A percentile compares a stretch with the other conserved stretches of the same genome.
Evolutionary conservation across 2,329 filamentous ascomycete genomes (phyloP).

Genomic region (Aspergillus sp.): DNA sequence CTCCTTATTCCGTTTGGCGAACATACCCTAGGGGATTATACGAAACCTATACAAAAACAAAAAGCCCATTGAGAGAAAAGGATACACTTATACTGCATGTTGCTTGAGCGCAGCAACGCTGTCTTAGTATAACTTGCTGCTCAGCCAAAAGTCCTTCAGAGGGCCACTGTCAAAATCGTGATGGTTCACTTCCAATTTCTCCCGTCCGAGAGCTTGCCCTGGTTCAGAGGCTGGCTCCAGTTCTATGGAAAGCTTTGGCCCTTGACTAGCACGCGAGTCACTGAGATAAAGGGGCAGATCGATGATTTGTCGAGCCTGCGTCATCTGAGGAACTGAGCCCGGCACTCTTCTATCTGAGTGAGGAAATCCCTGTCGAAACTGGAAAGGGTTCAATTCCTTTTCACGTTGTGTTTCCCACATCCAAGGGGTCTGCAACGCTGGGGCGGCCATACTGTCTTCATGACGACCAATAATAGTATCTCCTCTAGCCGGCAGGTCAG

Average conservation of each 20-base stretch:
- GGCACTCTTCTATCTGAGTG: not conserved
- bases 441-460: not conserved
- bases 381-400: not conserved
- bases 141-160: conserved; percentile 27
- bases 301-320: not conserved
- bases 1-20: not conserved
- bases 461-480: not conserved
- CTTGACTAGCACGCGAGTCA: not conserved
- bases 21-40: not conserved
- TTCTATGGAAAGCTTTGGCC: not conserved
- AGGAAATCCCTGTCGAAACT: not conserved
- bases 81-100: not conserved
- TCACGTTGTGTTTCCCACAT: not conserved
- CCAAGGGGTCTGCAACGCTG: not conserved
- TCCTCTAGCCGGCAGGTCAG: not conserved
- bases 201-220: not conserved
- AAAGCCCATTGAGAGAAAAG: not conserved
- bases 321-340: not conserved
- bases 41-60: not conserved
- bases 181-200: not conserved
- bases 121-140: conserved; percentile 31
- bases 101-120: not conserved
- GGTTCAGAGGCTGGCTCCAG: not conserved
- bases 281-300: not conserved
- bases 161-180: not conserved